Conservation (phyloP, 2,329 filamentous ascomycete genomes). For the Nothophaeocryptopus gaeumannii region DNA sequence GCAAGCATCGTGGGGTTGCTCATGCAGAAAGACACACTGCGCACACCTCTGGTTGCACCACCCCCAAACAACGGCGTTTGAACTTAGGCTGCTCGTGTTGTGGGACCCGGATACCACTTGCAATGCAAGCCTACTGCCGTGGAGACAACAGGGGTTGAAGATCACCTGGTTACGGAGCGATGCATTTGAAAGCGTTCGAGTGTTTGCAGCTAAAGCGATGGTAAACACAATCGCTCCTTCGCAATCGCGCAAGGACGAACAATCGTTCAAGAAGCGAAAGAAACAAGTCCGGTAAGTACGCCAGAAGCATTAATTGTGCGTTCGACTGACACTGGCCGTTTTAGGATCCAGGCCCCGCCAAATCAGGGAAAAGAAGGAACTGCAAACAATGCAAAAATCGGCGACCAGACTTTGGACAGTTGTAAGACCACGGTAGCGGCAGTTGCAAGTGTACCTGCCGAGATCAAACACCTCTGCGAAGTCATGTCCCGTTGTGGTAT, state of each 20-base stretch:
- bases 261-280: background rate
- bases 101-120: background rate
- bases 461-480: constrained; percentile 13
- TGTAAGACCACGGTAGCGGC: background rate
- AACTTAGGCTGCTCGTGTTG: constrained; percentile 8
- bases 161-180: constrained; percentile 6
- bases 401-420: no score
- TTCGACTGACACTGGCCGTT: no score
- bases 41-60: constrained; percentile 15
- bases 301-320: no score
- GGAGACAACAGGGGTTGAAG: constrained; percentile 4
- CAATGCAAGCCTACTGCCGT: background rate
- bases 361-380: no score
- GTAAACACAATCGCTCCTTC: background rate
- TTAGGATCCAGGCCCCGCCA: background rate
- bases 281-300: background rate
- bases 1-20: constrained; percentile 4
- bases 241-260: background rate
- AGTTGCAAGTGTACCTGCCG: background rate
- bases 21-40: constrained; percentile 8
- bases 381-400: no score
- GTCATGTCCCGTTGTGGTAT: constrained; percentile 11
- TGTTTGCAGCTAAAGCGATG: background rate
- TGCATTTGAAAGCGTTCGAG: no score
- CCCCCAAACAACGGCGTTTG: background rate